Conservation (phyloP, 768 basidiomycete genomes). For the Mycena venus region DNA sequence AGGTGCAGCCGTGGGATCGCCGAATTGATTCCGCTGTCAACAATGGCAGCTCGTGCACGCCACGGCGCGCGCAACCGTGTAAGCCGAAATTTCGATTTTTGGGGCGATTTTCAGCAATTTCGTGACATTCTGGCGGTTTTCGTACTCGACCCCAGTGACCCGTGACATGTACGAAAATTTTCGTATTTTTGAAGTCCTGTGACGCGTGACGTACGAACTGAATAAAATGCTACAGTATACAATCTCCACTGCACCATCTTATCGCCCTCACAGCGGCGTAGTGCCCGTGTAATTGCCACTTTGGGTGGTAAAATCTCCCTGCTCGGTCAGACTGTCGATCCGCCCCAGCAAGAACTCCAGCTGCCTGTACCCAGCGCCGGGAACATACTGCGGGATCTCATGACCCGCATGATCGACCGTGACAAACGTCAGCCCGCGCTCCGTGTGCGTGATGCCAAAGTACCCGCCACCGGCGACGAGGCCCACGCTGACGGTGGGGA, state of each 20-base stretch:
- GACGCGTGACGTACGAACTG: too few species aligned
- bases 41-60: too few species aligned
- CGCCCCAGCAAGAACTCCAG: constrained; percentile 14
- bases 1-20: too few species aligned
- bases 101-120: too few species aligned
- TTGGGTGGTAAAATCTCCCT: constrained; percentile 21
- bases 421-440: constrained; percentile 15
- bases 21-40: too few species aligned
- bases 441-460: constrained; percentile 6
- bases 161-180: too few species aligned
- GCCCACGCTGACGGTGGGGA: constrained; percentile 14
- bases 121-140: too few species aligned
- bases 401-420: constrained; percentile 2
- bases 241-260: background rate
- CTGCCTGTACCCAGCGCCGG: constrained; percentile 4
- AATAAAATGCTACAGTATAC: too few species aligned
- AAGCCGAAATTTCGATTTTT: too few species aligned
- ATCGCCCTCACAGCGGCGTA: constrained; percentile 16
- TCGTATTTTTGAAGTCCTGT: too few species aligned
- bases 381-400: background rate
- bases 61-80: too few species aligned
- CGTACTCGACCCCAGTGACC: too few species aligned
- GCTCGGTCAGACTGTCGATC: constrained; percentile 11
- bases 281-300: constrained; percentile 20
- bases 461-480: constrained; percentile 11